A percentile compares a stretch with the other conserved stretches of the same genome.
These are phyloP conservation scores for Bacidia gigantensis DNA, from an alignment of 495 filamentous ascomycete genomes.

Conservation along the genomic window DNA sequence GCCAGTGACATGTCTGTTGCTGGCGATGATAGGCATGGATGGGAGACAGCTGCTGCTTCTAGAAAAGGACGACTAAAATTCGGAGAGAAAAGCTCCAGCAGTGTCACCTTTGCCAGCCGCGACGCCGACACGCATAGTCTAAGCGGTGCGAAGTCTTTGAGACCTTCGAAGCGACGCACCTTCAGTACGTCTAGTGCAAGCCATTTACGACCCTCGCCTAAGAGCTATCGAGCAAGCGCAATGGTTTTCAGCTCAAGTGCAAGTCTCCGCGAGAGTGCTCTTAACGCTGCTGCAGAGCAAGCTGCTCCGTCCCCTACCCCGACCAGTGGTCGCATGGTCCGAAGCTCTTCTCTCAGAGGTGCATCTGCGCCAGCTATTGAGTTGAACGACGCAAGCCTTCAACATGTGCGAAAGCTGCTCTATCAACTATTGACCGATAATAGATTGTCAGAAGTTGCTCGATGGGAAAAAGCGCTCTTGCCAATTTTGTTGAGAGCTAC, in stretches of 20 bases:
- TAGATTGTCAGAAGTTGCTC: conserved; percentile 50
- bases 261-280: conserved; percentile 15
- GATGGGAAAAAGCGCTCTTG: conserved; percentile 85
- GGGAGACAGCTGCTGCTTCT: conserved; percentile 44
- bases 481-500: conserved; percentile 86
- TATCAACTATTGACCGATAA: conserved; percentile 69
- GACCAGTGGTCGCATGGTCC: conserved; percentile 46
- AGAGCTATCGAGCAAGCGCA: conserved; percentile 32
- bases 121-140: conserved; percentile 46
- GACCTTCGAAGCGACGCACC: conserved; percentile 53
- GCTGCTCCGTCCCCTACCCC: conserved; percentile 26
- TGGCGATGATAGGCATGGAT: conserved; percentile 41
- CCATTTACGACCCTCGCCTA: conserved; percentile 55
- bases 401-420: conserved; percentile 76
- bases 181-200: conserved; percentile 60
- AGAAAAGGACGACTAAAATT: conserved; percentile 60
- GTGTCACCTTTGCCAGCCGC: conserved; percentile 46
- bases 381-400: conserved; percentile 70
- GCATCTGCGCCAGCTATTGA: conserved; percentile 59
- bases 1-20: conserved; percentile 35
- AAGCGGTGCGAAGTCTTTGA: conserved; percentile 42
- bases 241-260: conserved; percentile 1
- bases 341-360: conserved; percentile 78
- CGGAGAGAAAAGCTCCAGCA: conserved; percentile 54
- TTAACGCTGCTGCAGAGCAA: conserved; percentile 11